Conservation (phyloP, 2,329 filamentous ascomycete species). For the Fusarium sp. region DNA sequence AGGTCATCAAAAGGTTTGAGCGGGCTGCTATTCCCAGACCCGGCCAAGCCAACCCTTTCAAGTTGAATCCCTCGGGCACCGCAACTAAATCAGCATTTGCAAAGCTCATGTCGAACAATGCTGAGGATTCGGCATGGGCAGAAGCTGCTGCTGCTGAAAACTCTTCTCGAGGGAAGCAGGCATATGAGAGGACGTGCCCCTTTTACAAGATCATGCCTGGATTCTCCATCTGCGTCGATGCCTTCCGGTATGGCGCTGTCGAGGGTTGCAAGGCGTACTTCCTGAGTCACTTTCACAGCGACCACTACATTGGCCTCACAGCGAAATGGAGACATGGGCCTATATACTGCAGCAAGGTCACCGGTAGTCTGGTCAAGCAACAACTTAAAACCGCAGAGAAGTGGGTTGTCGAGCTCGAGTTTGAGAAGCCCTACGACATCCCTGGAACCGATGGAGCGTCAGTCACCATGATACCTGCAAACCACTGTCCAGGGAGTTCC, state of each 20-base stretch:
- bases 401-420: constrained; percentile 85
- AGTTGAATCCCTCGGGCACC: constrained; percentile 54
- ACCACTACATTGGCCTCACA: constrained; percentile 93
- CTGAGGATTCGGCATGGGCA: constrained; percentile 89
- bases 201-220: constrained; percentile 99
- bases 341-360: constrained; percentile 95
- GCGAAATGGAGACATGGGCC: constrained; percentile 90
- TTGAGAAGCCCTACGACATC: constrained; percentile 79
- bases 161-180: constrained; percentile 80
- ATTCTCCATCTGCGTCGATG: constrained; percentile 91
- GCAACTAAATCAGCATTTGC: constrained; percentile 77
- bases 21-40: constrained; percentile 75
- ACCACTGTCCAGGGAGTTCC: constrained; percentile 95
- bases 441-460: constrained; percentile 81
- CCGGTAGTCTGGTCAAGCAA: constrained; percentile 84
- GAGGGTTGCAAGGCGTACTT: constrained; percentile 95
- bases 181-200: constrained; percentile 89
- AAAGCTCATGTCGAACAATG: constrained; percentile 90
- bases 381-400: constrained; percentile 86
- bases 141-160: constrained; percentile 81
- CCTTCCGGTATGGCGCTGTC: constrained; percentile 93
- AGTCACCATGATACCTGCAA: constrained; percentile 95
- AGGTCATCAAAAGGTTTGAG: constrained; percentile 66
- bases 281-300: constrained; percentile 95
- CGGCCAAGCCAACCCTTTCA: constrained; percentile 81